Evolutionary conservation across 2,329 filamentous ascomycete genomes (phyloP).

Genomic region (Diaporthe sp.): DNA sequence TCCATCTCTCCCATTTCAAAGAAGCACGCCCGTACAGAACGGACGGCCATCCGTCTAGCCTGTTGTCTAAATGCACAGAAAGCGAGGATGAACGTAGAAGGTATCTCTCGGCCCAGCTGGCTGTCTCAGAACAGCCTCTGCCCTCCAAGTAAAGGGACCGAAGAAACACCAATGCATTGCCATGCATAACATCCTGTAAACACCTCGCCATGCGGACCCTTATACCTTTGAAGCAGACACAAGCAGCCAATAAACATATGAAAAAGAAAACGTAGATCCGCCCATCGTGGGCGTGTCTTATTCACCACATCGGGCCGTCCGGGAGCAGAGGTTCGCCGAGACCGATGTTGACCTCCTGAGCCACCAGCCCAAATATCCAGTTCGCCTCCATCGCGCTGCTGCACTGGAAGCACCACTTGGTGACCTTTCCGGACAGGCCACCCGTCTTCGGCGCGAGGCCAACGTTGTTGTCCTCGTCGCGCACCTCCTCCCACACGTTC

Average conservation of each 20-base stretch:
- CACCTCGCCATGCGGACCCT: constrained; percentile 39
- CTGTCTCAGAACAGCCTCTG: constrained; percentile 10
- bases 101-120: background rate
- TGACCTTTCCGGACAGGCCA: constrained; percentile 67
- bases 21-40: background rate
- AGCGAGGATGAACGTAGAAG: background rate
- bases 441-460: constrained; percentile 67
- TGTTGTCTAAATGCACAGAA: constrained; percentile 31
- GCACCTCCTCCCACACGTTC: constrained; percentile 86
- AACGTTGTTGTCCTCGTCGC: constrained; percentile 71
- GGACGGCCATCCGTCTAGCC: constrained; percentile 19
- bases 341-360: constrained; percentile 66
- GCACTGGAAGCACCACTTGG: constrained; percentile 76
- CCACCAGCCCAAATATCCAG: constrained; percentile 70
- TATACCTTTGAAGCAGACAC: constrained; percentile 11
- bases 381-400: constrained; percentile 65
- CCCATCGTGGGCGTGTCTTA: background rate
- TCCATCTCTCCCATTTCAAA: background rate
- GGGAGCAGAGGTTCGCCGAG: constrained; percentile 22
- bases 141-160: background rate
- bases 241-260: constrained; percentile 33
- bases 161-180: constrained; percentile 29
- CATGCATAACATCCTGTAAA: constrained; percentile 37
- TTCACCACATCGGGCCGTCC: background rate
- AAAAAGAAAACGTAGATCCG: constrained; percentile 28